Base-by-base conservation (phyloP, 2,329 filamentous ascomycete species). In the Endocalyx cinctus region DNA sequence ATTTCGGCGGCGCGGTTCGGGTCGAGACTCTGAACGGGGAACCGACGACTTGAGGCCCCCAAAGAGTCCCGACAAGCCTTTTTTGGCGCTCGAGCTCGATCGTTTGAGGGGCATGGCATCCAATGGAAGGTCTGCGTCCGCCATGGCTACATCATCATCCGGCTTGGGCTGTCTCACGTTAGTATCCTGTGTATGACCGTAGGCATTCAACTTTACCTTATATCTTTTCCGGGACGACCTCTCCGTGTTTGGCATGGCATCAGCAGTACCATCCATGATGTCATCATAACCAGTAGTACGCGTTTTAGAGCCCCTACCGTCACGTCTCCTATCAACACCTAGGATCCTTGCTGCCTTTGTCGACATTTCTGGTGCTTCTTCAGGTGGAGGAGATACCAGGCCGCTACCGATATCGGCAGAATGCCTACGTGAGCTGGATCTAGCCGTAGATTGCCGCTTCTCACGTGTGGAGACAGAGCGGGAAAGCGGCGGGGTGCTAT, bases 281-380 rank as follows among this genome's bases (percentile, higher is more conserved):
- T 77, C 72, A 17, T 74, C 69, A 6, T 76, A 67, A 10, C 66
- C 64, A 10, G 57, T 56, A 12, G 38, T 41, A 41, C 58, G 63
- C 39, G 57, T 53, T 43, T 67, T 77, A 15, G 45, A 46, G 35
- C 72, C 71, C 55, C 74, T 65, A 33, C 59, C 64, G 42, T 58
- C 64, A 42, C 58, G 60, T 27, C 51, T 53, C 33, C 60, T 63
- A 25, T 67, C 67, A 16, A 74, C 46, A 65, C 88, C 77, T 3
- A 92, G 77, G 33, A 90, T 62, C 59, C 81, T 88, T 19, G 86
- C 85, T 17, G 86, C 87, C 59, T 94, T 94, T 28, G 78, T 72
- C 6, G 81, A 73, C 52, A 87, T 72, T 32, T 77, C 74, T 4
- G 71, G 70, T 26, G 70, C 64, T 19, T 83, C 77, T 18, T 88